Conservation (phyloP, 352 stramenopile species). For the Phytophthora aleatoria region DNA sequence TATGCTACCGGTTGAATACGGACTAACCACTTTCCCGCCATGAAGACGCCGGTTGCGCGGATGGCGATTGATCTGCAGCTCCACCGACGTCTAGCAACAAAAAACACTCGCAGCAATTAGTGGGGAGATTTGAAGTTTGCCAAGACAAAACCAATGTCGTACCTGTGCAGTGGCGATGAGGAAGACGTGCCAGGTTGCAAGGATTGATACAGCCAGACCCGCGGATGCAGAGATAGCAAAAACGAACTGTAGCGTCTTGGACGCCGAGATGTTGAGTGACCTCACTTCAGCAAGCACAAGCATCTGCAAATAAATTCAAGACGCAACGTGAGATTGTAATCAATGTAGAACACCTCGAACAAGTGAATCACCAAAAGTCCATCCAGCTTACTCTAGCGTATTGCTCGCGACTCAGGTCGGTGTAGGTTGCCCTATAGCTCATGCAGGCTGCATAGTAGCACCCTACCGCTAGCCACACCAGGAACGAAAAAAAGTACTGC, state of each 20-base stretch:
- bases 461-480: constrained; percentile 66
- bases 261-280: constrained; percentile 23
- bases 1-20: constrained; percentile 63
- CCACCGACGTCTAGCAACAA: constrained; percentile 69
- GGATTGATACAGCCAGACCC: constrained; percentile 65
- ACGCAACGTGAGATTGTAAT: neutral
- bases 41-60: constrained; percentile 51
- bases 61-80: constrained; percentile 82
- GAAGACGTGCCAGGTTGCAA: constrained; percentile 72
- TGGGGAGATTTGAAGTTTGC: neutral
- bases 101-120: constrained; percentile 6
- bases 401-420: constrained; percentile 51
- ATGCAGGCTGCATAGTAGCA: constrained; percentile 65
- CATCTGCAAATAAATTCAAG: constrained; percentile 27
- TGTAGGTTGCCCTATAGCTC: constrained; percentile 62
- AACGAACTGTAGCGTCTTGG: constrained; percentile 60
- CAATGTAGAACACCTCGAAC: neutral
- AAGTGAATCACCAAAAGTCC: no score
- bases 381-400: constrained; percentile 54
- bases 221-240: constrained; percentile 72
- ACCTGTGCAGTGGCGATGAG: constrained; percentile 83
- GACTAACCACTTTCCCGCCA: constrained; percentile 57
- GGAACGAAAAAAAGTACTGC: constrained; percentile 82
- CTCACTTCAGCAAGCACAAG: constrained; percentile 26
- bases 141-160: constrained; percentile 1